Conservation (phyloP, 148 eudicot species). For the Polygonum aviculare region DNA sequence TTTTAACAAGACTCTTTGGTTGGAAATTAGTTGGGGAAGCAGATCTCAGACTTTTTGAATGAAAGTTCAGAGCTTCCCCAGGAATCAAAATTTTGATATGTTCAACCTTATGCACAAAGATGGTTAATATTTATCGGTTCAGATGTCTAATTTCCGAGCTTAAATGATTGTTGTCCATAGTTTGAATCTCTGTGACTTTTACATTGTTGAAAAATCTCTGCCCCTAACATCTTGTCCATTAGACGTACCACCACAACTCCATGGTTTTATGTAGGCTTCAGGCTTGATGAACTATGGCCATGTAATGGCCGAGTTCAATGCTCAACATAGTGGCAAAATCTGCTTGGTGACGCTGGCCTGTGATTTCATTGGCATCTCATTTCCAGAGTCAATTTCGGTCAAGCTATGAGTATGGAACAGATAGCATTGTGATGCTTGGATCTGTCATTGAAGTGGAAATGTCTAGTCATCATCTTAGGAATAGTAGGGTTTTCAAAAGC, state of each 20-base stretch:
- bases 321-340: background rate
- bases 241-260: background rate
- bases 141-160: background rate
- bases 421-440: background rate
- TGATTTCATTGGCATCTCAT: background rate
- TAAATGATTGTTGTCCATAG: background rate
- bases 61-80: background rate
- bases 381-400: background rate
- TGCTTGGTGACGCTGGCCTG: background rate
- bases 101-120: background rate
- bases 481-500: background rate
- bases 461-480: background rate
- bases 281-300: background rate
- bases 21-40: background rate
- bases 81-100: background rate
- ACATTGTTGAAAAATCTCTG: background rate
- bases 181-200: background rate
- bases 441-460: background rate
- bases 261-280: background rate
- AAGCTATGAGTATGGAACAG: background rate
- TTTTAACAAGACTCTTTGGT: background rate
- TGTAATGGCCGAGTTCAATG: background rate
- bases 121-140: background rate
- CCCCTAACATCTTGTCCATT: background rate
- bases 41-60: background rate